These are phyloP conservation scores for Globisporangium nodosum DNA, from an alignment of 352 stramenopile species.

Conservation along the genomic window DNA sequence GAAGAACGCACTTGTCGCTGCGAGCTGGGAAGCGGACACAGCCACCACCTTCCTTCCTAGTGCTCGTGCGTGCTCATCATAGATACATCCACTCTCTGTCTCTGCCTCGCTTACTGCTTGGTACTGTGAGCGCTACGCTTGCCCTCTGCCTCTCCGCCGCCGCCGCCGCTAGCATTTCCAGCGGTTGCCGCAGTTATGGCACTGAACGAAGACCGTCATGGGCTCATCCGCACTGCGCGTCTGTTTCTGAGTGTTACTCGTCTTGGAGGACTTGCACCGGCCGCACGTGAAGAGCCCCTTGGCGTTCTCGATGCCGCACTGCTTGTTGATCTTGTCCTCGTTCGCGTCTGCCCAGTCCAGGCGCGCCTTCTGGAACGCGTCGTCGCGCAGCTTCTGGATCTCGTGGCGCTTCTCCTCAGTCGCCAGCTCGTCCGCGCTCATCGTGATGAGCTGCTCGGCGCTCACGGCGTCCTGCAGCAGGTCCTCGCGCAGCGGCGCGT, in stretches of 20 bases:
- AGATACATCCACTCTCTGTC: background rate
- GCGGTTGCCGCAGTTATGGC: constrained; percentile 95
- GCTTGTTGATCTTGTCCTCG: constrained; percentile 90
- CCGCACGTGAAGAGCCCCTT: constrained; percentile 89
- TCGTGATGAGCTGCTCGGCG: constrained; percentile 70
- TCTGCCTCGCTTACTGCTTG: background rate
- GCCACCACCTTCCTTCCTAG: no score
- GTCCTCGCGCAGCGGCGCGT: constrained; percentile 69
- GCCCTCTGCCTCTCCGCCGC: background rate
- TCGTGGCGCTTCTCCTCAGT: constrained; percentile 83
- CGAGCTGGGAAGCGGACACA: background rate
- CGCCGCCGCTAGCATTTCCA: constrained; percentile 83
- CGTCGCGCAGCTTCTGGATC: constrained; percentile 77
- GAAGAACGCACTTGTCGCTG: background rate
- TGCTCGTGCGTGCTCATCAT: background rate
- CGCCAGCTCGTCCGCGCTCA: constrained; percentile 83
- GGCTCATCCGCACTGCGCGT: constrained; percentile 97
- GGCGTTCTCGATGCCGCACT: constrained; percentile 74
- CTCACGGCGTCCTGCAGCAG: constrained; percentile 65
- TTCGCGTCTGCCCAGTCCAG: constrained; percentile 89
- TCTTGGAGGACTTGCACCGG: constrained; percentile 94
- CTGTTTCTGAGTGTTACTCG: constrained; percentile 96
- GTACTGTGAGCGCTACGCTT: no score
- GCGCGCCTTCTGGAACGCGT: constrained; percentile 79
- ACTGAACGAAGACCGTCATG: constrained; percentile 97